These are phyloP conservation scores for Paramyrothecium sp. DNA, from an alignment of 2,329 filamentous ascomycete species.

Conservation along the genomic window DNA sequence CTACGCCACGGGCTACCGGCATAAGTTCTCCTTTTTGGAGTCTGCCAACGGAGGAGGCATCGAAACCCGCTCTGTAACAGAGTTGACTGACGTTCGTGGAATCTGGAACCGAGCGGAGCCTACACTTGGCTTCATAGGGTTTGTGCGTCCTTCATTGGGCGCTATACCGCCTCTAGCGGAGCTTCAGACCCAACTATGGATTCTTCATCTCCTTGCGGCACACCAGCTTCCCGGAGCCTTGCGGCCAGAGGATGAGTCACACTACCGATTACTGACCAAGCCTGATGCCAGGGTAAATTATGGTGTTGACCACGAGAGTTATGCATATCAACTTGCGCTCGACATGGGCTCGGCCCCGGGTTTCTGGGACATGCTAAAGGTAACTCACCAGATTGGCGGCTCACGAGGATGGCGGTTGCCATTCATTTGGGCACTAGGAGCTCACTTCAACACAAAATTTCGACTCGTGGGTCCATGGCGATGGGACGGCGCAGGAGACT, in stretches of 20 bases:
- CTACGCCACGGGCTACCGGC: slow-evolving; percentile 42
- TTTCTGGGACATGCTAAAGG: slow-evolving; percentile 7
- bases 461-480: slow-evolving; percentile 36
- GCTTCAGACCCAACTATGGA: slow-evolving; percentile 43
- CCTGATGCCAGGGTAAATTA: slow-evolving; percentile 29
- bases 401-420: slow-evolving; percentile 9
- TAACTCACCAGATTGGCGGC: neutral
- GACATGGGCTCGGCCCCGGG: slow-evolving; percentile 39
- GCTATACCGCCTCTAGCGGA: slow-evolving; percentile 45
- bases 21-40: slow-evolving; percentile 36
- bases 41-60: neutral
- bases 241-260: slow-evolving; percentile 28
- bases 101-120: slow-evolving; percentile 43
- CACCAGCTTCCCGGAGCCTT: slow-evolving; percentile 16
- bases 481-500: slow-evolving; percentile 21
- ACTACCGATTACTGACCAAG: slow-evolving; percentile 34
- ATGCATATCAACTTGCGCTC: slow-evolving; percentile 43
- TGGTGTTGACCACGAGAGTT: slow-evolving; percentile 45
- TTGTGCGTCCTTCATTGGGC: slow-evolving; percentile 39
- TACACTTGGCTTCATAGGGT: slow-evolving; percentile 42
- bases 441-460: slow-evolving; percentile 42
- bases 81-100: slow-evolving; percentile 46
- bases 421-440: slow-evolving; percentile 37
- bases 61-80: slow-evolving; percentile 36
- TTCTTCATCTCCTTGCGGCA: slow-evolving; percentile 28